Percentiles rank a stretch among this genome's conserved stretches.
phyloP scores from a whole-genome alignment of 1,284 basidiomycete genomes.

The Cystobasidiaceae sp. region DNA sequence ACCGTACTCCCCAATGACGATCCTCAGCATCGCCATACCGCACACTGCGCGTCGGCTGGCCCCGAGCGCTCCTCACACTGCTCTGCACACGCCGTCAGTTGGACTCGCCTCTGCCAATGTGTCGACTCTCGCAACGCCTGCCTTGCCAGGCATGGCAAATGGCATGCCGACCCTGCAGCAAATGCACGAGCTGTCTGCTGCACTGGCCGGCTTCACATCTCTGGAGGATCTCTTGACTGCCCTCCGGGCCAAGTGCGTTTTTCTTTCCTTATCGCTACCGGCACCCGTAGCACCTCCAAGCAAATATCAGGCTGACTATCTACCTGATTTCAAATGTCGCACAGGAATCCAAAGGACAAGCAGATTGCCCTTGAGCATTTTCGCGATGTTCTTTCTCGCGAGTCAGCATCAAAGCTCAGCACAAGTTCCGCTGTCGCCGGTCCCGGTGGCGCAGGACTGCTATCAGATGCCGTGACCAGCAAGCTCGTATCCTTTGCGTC shows the following conservation, averaged over 20 bases:
- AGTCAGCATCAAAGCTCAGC: neutral
- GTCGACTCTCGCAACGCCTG: neutral
- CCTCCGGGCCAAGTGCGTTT: conserved; percentile 17
- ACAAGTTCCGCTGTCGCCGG: neutral
- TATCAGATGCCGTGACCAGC: conserved; percentile 10
- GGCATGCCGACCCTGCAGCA: neutral
- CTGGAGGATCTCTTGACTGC: conserved; percentile 16
- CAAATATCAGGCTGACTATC: neutral
- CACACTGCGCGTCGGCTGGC: conserved; percentile 19
- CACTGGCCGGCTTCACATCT: neutral
- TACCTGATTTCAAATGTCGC: neutral
- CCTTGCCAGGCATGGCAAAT: neutral
- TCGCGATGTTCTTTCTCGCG: neutral
- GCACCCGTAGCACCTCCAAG: neutral
- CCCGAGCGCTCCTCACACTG: conserved; percentile 19
- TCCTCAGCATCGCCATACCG: conserved; percentile 23
- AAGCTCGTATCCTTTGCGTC: conserved; percentile 3
- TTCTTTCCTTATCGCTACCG: neutral
- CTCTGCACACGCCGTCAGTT: neutral
- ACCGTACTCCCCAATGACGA: conserved; percentile 4
- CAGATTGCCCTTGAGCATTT: conserved; percentile 18
- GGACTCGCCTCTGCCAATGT: neutral
- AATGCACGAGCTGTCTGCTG: neutral
- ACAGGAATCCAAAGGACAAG: conserved; percentile 1
- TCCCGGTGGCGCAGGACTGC: neutral